Conservation (phyloP, 192 early-diverging fungal species). For the Lobosporangium transversale region DNA sequence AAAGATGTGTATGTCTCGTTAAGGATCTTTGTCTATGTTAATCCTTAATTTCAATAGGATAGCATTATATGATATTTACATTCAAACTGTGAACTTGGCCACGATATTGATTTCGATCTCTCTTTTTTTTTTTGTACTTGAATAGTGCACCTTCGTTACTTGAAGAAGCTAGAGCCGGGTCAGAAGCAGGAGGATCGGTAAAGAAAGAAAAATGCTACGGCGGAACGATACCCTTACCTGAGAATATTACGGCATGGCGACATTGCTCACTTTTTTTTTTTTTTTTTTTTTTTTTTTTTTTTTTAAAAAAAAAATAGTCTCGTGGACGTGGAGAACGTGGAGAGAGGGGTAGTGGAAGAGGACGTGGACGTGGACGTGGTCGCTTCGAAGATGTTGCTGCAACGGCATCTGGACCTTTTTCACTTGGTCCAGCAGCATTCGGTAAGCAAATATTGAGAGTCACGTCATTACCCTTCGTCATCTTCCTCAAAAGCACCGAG, state of each 20-base stretch:
- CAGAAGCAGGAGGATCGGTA: constrained; percentile 24
- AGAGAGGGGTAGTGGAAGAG: constrained; percentile 58
- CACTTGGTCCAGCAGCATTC: constrained; percentile 57
- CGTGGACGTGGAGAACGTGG: constrained; percentile 49
- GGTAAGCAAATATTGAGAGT: too few species aligned
- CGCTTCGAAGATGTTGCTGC: constrained; percentile 28
- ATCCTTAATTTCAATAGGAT: too few species aligned
- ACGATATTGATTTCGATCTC: too few species aligned
- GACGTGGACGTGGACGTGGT: constrained; percentile 51
- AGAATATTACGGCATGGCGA: too few species aligned
- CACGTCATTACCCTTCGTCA: too few species aligned
- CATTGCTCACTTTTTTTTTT: not conserved
- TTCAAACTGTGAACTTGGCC: too few species aligned
- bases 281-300: not conserved
- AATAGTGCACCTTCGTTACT: constrained; percentile 45
- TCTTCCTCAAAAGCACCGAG: too few species aligned
- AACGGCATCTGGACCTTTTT: constrained; percentile 63
- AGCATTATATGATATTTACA: too few species aligned
- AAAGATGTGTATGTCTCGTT: constrained; percentile 61
- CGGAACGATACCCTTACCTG: too few species aligned
- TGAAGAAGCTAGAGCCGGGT: constrained; percentile 44
- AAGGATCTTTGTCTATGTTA: too few species aligned
- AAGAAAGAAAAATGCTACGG: not conserved
- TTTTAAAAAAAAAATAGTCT: not conserved
- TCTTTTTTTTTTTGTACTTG: too few species aligned